These are phyloP conservation scores for Coniophora puteana DNA, from an alignment of 1,284 basidiomycete species.

Conservation along the genomic window DNA sequence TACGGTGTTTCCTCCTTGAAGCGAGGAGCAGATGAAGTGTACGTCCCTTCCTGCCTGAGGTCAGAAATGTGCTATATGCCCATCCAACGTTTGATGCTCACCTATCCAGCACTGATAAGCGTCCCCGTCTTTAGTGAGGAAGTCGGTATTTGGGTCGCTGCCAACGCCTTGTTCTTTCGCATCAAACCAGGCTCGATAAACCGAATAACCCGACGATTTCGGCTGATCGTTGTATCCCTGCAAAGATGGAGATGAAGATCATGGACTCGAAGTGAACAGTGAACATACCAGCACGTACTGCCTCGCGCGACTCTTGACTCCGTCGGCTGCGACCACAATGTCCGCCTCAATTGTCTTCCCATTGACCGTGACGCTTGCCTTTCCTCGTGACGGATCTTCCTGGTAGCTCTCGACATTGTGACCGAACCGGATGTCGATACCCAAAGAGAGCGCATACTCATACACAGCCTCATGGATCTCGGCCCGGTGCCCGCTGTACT, in stretches of 20 bases:
- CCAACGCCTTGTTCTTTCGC: conserved; percentile 13
- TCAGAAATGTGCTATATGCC: neutral
- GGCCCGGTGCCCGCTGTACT: conserved; percentile 24
- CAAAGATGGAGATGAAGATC: neutral
- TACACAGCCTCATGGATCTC: conserved; percentile 20
- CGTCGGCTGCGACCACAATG: conserved; percentile 17
- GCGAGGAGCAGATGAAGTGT: conserved; percentile 12
- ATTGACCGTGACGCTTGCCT: conserved; percentile 19
- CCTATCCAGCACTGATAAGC: conserved; percentile 9
- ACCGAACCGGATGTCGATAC: conserved; percentile 22
- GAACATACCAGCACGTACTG: neutral
- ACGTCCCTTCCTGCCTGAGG: conserved; percentile 9
- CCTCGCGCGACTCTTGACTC: conserved; percentile 15
- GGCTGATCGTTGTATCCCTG: conserved; percentile 18
- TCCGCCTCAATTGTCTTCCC: conserved; percentile 14
- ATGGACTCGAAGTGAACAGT: neutral
- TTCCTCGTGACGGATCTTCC: conserved; percentile 16
- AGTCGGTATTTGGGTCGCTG: conserved; percentile 14
- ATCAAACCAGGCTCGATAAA: conserved; percentile 18
- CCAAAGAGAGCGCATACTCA: conserved; percentile 21
- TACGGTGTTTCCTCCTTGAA: conserved; percentile 13
- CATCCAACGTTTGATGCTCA: neutral
- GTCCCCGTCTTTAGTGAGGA: conserved; percentile 14
- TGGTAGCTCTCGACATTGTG: conserved; percentile 22
- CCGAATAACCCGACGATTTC: conserved; percentile 15